Percentiles rank a stretch among this genome's conserved stretches.
These are phyloP conservation scores for Salix viminalis DNA, from an alignment of 345 rosid genomes.

Conservation along the genomic window DNA sequence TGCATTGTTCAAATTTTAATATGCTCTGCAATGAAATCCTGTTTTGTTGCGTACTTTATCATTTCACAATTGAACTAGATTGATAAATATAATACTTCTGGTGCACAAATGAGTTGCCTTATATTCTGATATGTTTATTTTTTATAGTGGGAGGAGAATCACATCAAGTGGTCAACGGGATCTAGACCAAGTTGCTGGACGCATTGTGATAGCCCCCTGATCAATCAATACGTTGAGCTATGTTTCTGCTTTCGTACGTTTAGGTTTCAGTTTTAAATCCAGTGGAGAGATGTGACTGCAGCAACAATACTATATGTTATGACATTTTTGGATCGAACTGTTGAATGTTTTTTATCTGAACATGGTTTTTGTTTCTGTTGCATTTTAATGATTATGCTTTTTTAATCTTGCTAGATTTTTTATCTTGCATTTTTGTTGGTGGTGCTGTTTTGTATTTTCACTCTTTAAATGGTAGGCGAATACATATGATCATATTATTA, in stretches of 20 bases:
- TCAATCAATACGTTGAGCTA: not conserved
- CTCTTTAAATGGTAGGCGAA: not conserved
- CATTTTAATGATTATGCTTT: not conserved
- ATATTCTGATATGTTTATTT: not conserved
- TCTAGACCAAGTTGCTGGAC: constrained; percentile 38
- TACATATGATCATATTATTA: too few species aligned
- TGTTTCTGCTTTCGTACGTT: not conserved
- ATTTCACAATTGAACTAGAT: not conserved
- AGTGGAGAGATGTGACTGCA: constrained; percentile 5
- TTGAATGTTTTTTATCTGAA: constrained; percentile 9
- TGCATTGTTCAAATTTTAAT: not conserved
- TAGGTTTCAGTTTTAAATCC: not conserved
- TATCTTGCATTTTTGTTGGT: not conserved
- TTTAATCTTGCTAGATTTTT: too few species aligned
- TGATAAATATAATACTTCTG: not conserved
- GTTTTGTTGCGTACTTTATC: not conserved
- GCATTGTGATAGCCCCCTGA: constrained; percentile 30
- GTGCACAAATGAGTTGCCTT: not conserved
- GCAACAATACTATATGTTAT: not conserved
- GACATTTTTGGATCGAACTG: constrained; percentile 10
- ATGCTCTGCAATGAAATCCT: not conserved
- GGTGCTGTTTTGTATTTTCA: not conserved
- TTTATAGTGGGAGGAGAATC: constrained; percentile 25
- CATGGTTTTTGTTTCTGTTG: not conserved
- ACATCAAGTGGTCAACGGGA: constrained; percentile 35